Evolutionary conservation across 2,329 filamentous ascomycete genomes (phyloP).

Genomic region (Xylaria sp.): DNA sequence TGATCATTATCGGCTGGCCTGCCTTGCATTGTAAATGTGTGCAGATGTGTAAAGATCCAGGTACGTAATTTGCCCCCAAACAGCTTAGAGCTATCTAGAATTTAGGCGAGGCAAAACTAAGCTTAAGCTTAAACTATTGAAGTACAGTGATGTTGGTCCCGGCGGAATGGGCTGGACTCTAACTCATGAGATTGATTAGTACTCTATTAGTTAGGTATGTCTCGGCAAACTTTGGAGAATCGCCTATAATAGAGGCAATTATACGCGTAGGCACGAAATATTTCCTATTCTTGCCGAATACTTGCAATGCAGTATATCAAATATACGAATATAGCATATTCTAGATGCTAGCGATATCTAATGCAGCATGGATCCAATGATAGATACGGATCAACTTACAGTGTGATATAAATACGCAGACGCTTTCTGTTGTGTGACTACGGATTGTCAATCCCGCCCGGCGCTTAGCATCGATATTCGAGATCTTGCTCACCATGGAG

Average conservation of each 20-base stretch:
- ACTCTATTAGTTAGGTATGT: constrained; percentile 5
- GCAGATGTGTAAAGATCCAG: not conserved
- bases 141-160: constrained; percentile 5
- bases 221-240: constrained; percentile 1
- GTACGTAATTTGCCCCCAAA: constrained; percentile 7
- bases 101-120: not conserved
- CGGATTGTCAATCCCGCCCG: constrained; percentile 10
- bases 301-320: not conserved
- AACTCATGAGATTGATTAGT: constrained; percentile 15
- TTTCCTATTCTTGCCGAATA: not conserved
- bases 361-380: not conserved
- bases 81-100: constrained; percentile 5
- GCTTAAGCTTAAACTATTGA: constrained; percentile 14
- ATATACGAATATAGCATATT: constrained; percentile 11
- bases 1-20: constrained; percentile 6
- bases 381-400: constrained; percentile 1
- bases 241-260: constrained; percentile 12
- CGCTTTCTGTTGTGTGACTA: constrained; percentile 16
- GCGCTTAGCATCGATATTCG: constrained; percentile 11
- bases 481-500: constrained; percentile 6
- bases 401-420: constrained; percentile 4
- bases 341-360: not conserved
- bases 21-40: constrained; percentile 15
- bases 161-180: constrained; percentile 14
- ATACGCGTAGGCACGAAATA: not conserved